Conservation (phyloP, 2,329 filamentous ascomycete genomes). For the Lecanicillium sp. region DNA sequence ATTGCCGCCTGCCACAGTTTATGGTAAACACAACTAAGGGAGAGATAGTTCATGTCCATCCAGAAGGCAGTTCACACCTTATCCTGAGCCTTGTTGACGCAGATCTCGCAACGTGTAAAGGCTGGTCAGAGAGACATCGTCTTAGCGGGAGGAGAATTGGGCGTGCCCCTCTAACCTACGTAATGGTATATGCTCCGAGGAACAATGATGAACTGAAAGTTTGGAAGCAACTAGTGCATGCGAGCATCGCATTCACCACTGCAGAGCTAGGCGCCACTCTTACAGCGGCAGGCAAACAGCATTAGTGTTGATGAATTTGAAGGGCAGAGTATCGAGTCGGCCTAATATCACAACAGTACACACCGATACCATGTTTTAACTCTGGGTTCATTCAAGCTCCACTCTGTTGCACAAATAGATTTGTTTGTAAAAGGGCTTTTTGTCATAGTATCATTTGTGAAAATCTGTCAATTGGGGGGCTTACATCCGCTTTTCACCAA, state of each 20-base stretch:
- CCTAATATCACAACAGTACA: too few relatives aligned
- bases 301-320: too few relatives aligned
- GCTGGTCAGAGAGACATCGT: conserved; percentile 32
- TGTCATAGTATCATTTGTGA: too few relatives aligned
- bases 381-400: too few relatives aligned
- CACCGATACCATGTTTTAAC: too few relatives aligned
- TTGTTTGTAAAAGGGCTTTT: too few relatives aligned
- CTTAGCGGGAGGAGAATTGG: conserved; percentile 16
- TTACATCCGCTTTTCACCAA: too few relatives aligned
- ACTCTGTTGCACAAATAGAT: too few relatives aligned
- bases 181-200: conserved; percentile 33
- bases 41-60: conserved; percentile 31
- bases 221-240: conserved; percentile 16
- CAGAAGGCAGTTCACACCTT: conserved; percentile 30
- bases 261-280: too few relatives aligned
- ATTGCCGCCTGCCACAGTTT: conserved; percentile 4
- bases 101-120: conserved; percentile 21
- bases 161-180: conserved; percentile 25
- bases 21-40: conserved; percentile 10
- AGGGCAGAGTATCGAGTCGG: too few relatives aligned
- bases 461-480: too few relatives aligned
- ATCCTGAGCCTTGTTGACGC: conserved; percentile 30
- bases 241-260: conserved; percentile 10
- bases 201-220: conserved; percentile 25
- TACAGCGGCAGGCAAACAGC: too few relatives aligned